Evolutionary conservation across 768 basidiomycete genomes (phyloP), one percentile per base, ranked within the genome.

Genomic region (Pholiota microspora): DNA sequence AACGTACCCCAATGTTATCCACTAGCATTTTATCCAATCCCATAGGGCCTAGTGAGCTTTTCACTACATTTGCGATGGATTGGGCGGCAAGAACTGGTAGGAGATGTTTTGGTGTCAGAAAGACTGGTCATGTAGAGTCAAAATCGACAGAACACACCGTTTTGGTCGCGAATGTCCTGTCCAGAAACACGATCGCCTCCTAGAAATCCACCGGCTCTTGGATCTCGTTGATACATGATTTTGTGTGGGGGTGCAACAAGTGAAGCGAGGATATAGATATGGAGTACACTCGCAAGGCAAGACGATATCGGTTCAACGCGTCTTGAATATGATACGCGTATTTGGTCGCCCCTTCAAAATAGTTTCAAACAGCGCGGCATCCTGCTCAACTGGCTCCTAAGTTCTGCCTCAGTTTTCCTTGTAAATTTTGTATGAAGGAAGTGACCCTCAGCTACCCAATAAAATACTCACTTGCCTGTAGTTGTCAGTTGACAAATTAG

Each of bases 21-120:
- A 98, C 94, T 53, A 97, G 80, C 96, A 98, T 94, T 73, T 96
- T 94, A 67, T 96, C 94, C 7, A 94, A 84, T 32, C 96, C 96
- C 51, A 98, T 78, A 7, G 97, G 97, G 4, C 97, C 97, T 52
- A 99, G 68, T 24, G 93, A 96, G 64, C 91, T 96, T 81, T 95
- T 97, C 35, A 99, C 86, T 63, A 98, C 89, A 72, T 99, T 99
- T 55, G 97, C 94, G 66, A 99, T 97, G 5, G 96, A 88, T 67
- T 92, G 88, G 44, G 95, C 96, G 42, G 96, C 97, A 64, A 93
- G 83, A 63, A 98, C 96, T 97, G 29, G 38, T 21, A 38, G n/a
- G 25, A 18, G 18, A 49, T 56, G 60, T 38, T 63, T 53, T n/a
- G 42, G 24, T 27, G 59, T 52, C 47, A 61, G 56, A 56, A 45